These are phyloP conservation scores for Trichophyton equinum DNA, from an alignment of 2,329 filamentous ascomycete species.

Conservation along the genomic window DNA sequence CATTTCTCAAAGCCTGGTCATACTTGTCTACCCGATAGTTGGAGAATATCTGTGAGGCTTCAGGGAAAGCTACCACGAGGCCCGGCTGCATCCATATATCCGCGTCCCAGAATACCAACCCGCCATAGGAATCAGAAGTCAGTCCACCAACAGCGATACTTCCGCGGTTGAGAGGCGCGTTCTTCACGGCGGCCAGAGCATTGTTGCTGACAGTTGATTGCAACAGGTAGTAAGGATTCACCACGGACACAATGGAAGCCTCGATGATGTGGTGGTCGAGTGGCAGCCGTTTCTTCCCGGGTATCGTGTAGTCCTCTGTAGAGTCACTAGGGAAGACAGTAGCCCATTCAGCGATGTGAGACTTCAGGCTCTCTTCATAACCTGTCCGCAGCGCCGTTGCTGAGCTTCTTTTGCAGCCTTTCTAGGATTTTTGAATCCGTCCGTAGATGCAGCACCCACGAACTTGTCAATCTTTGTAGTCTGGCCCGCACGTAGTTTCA, in stretches of 20 bases:
- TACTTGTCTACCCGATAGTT: slow-evolving; percentile 51
- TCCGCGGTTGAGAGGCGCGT: slow-evolving; percentile 44
- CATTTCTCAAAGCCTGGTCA: slow-evolving; percentile 48
- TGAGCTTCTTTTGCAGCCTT: slow-evolving; percentile 43
- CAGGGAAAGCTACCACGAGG: slow-evolving; percentile 50
- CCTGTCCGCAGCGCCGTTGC: slow-evolving; percentile 39
- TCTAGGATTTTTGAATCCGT: slow-evolving; percentile 51
- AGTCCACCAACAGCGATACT: slow-evolving; percentile 58
- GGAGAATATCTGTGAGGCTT: slow-evolving; percentile 49
- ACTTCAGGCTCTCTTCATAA: slow-evolving; percentile 42
- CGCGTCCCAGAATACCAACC: slow-evolving; percentile 53
- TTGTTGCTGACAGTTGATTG: slow-evolving; percentile 42
- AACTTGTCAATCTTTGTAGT: slow-evolving; percentile 51
- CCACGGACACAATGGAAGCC: slow-evolving; percentile 36
- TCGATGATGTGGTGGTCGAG: slow-evolving; percentile 45
- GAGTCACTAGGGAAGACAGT: slow-evolving; percentile 47
- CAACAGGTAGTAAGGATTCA: slow-evolving; percentile 37
- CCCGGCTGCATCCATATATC: slow-evolving; percentile 59
- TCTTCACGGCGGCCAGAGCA: slow-evolving; percentile 39
- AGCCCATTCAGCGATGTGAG: slow-evolving; percentile 52
- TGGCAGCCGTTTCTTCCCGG: slow-evolving; percentile 46
- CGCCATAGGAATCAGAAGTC: slow-evolving; percentile 54
- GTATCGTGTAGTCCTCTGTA: slow-evolving; percentile 50
- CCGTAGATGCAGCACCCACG: slow-evolving; percentile 54
- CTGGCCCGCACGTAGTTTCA: slow-evolving; percentile 42